These are phyloP conservation scores for Penicillium taxi DNA, from an alignment of 495 filamentous ascomycete species.

Conservation along the genomic window DNA sequence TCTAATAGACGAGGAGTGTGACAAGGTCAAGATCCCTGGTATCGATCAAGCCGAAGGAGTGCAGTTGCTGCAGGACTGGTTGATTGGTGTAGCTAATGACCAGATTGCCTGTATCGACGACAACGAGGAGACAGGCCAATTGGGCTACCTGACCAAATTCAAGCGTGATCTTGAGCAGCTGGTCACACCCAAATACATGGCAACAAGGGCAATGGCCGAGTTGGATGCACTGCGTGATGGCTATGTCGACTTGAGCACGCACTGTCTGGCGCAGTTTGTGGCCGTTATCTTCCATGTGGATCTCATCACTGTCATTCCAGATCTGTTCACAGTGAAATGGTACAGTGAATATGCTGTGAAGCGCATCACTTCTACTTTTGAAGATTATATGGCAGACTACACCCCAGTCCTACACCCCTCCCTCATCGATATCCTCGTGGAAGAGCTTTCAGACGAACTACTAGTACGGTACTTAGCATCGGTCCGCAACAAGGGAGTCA, in stretches of 20 bases:
- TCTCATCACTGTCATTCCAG: constrained; percentile 68
- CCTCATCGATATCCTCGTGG: constrained; percentile 78
- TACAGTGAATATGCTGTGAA: constrained; percentile 75
- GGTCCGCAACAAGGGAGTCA: constrained; percentile 82
- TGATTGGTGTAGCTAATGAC: constrained; percentile 95
- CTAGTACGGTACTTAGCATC: constrained; percentile 77
- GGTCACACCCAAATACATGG: constrained; percentile 73
- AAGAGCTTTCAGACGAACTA: constrained; percentile 85
- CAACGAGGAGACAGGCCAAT: constrained; percentile 54
- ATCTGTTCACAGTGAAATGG: constrained; percentile 89
- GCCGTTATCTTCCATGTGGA: constrained; percentile 79
- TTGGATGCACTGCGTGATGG: constrained; percentile 71
- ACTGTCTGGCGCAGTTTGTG: constrained; percentile 80
- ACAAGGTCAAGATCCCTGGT: constrained; percentile 53
- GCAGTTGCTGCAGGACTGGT: constrained; percentile 80
- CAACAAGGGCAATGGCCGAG: constrained; percentile 58
- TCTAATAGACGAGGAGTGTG: constrained; percentile 79
- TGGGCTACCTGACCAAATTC: constrained; percentile 76
- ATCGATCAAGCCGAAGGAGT: constrained; percentile 65
- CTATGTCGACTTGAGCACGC: constrained; percentile 87
- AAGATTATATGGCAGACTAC: constrained; percentile 90
- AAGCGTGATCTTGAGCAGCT: constrained; percentile 65
- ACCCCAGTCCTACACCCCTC: constrained; percentile 68
- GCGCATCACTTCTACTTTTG: constrained; percentile 83
- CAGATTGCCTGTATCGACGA: constrained; percentile 98